Evolutionary conservation across 768 basidiomycete species (phyloP).

Genomic region (Pleurotus djamor): DNA sequence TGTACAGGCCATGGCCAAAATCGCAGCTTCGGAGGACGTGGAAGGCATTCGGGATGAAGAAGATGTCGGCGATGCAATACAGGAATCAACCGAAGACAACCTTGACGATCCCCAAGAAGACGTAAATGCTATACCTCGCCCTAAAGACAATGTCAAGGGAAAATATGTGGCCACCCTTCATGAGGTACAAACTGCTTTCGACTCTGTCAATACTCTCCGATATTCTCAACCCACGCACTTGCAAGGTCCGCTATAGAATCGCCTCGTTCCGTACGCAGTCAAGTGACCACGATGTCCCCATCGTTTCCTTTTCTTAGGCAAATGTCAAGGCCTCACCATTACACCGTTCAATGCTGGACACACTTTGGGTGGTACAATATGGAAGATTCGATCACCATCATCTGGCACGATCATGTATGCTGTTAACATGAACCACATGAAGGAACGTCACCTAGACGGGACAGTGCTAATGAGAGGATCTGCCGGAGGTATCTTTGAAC

Average conservation of each 20-base stretch:
- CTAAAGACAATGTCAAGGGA: slow-evolving; percentile 30
- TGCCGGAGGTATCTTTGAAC: slow-evolving; percentile 81
- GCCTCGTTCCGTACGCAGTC: slow-evolving; percentile 3
- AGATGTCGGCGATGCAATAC: slow-evolving; percentile 49
- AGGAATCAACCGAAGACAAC: slow-evolving; percentile 20
- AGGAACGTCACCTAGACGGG: slow-evolving; percentile 92
- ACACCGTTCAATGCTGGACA: slow-evolving; percentile 96
- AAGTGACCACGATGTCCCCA: background rate
- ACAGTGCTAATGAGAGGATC: slow-evolving; percentile 80
- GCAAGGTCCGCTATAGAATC: slow-evolving; percentile 57
- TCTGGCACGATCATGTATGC: slow-evolving; percentile 96
- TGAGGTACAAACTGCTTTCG: slow-evolving; percentile 92
- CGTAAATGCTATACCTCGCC: slow-evolving; percentile 21
- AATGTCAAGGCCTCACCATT: slow-evolving; percentile 90
- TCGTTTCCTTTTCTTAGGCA: slow-evolving; percentile 45
- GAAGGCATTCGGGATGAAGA: slow-evolving; percentile 80
- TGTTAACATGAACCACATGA: slow-evolving; percentile 94
- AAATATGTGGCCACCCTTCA: slow-evolving; percentile 75
- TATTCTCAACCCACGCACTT: slow-evolving; percentile 96
- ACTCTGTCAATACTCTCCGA: slow-evolving; percentile 85
- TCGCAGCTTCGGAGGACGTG: slow-evolving; percentile 86
- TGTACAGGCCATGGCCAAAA: slow-evolving; percentile 92
- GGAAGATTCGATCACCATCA: slow-evolving; percentile 98
- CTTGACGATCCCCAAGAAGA: slow-evolving; percentile 22
- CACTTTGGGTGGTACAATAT: slow-evolving; percentile 94